Percentiles rank a stretch among this genome's conserved stretches.
Evolutionary conservation across 73 alveolate species (phyloP).

Genomic region (Paraurostyla sp.): DNA sequence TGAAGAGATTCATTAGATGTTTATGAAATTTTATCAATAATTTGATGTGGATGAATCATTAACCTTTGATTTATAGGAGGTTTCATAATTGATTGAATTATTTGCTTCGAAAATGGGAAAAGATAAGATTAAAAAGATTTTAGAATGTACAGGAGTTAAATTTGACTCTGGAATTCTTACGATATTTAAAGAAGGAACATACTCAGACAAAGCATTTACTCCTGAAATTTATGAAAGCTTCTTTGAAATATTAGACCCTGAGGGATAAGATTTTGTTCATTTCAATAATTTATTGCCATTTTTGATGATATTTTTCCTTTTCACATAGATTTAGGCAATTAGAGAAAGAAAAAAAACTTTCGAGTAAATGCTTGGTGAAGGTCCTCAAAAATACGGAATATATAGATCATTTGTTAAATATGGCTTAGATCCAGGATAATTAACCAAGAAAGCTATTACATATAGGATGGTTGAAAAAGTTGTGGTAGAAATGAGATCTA

Average conservation of each 20-base stretch:
- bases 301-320: slow-evolving; percentile 49
- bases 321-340: slow-evolving; percentile 19
- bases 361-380: slow-evolving; percentile 50
- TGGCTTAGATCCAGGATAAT: slow-evolving; percentile 5
- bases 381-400: background rate
- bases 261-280: slow-evolving; percentile 57
- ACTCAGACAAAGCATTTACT: slow-evolving; percentile 38
- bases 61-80: slow-evolving; percentile 5
- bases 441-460: background rate
- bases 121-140: background rate
- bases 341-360: slow-evolving; percentile 29
- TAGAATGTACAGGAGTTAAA: slow-evolving; percentile 22
- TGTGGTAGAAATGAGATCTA: slow-evolving; percentile 51
- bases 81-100: background rate
- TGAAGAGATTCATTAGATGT: slow-evolving; percentile 47
- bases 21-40: slow-evolving; percentile 34
- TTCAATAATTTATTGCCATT: slow-evolving; percentile 52
- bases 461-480: slow-evolving; percentile 65
- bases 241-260: slow-evolving; percentile 36
- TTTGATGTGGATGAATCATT: slow-evolving; percentile 49
- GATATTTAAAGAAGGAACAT: slow-evolving; percentile 44
- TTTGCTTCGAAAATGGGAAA: slow-evolving; percentile 45
- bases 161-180: background rate
- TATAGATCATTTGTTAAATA: slow-evolving; percentile 16
- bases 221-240: slow-evolving; percentile 53